phyloP scores from a whole-genome alignment of 192 early-diverging fungal species.

The Podila verticillata region DNA sequence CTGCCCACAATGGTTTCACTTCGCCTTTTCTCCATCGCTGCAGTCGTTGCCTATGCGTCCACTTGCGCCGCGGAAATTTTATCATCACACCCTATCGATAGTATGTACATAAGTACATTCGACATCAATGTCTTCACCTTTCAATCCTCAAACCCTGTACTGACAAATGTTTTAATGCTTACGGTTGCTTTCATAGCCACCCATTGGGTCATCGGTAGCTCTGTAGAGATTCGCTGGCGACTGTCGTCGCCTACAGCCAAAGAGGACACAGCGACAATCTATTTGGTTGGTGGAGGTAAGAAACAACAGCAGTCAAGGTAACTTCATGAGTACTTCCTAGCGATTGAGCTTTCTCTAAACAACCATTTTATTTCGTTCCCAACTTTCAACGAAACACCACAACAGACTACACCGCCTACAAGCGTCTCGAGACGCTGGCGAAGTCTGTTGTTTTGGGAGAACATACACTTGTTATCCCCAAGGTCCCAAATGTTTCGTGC shows the following conservation, averaged over 20 bases:
- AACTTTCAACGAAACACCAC: background rate
- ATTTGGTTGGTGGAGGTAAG: conserved; percentile 31
- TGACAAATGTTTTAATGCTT: background rate
- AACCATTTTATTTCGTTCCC: background rate
- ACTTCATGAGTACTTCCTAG: background rate
- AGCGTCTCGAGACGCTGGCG: conserved; percentile 1
- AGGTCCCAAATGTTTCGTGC: conserved; percentile 18
- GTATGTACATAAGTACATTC: conserved; percentile 8
- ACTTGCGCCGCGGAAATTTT: conserved; percentile 12
- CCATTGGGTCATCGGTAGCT: conserved; percentile 15
- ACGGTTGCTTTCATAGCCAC: conserved; percentile 5
- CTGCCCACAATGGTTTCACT: background rate
- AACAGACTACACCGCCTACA: conserved; percentile 14
- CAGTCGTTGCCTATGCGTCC: conserved; percentile 11
- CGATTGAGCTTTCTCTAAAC: background rate
- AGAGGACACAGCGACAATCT: conserved; percentile 4
- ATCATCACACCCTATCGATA: conserved; percentile 14
- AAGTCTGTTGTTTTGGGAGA: background rate
- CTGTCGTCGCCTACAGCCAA: conserved; percentile 3
- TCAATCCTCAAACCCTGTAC: background rate
- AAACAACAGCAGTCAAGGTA: background rate
- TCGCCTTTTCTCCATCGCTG: conserved; percentile 3
- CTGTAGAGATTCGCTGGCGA: conserved; percentile 13
- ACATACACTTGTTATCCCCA: conserved; percentile 5
- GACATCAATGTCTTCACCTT: background rate